These are phyloP conservation scores for Brassica napus DNA, from an alignment of 345 rosid genomes.

Conservation along the genomic window DNA sequence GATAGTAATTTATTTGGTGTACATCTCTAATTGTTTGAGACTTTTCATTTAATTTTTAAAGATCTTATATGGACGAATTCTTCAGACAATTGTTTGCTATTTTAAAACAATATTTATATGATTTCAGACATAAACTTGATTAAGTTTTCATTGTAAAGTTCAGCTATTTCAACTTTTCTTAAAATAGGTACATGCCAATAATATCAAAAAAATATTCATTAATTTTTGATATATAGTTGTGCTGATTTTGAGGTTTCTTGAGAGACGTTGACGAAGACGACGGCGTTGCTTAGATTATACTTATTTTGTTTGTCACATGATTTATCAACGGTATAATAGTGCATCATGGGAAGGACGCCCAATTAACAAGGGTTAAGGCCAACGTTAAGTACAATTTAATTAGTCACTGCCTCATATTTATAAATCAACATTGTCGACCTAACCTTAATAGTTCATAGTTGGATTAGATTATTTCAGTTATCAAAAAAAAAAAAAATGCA, in stretches of 20 bases:
- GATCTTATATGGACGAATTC: not conserved
- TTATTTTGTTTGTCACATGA: not conserved
- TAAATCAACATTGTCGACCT: not conserved
- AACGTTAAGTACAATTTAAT: not conserved
- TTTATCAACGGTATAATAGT: not conserved
- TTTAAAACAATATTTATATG: not conserved
- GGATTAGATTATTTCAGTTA: conserved; percentile 5
- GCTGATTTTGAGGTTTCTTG: not conserved
- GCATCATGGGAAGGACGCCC: conserved; percentile 11
- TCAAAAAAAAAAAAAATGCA: not conserved
- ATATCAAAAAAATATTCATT: not conserved
- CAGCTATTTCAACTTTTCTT: not conserved
- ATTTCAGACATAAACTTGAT: not conserved
- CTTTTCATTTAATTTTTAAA: too few relatives aligned
- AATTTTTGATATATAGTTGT: not conserved
- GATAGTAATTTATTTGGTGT: not conserved
- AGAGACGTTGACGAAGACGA: not conserved
- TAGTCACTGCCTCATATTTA: not conserved
- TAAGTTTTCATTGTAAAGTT: not conserved
- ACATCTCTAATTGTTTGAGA: not conserved
- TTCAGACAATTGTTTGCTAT: not conserved
- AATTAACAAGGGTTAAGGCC: not conserved
- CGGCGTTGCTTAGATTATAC: not conserved
- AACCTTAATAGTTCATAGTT: conserved; percentile 2
- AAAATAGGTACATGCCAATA: not conserved